Evolutionary conservation across 108 stramenopile species (phyloP).

Genomic region (Mayamaea pseudoterrestris): DNA sequence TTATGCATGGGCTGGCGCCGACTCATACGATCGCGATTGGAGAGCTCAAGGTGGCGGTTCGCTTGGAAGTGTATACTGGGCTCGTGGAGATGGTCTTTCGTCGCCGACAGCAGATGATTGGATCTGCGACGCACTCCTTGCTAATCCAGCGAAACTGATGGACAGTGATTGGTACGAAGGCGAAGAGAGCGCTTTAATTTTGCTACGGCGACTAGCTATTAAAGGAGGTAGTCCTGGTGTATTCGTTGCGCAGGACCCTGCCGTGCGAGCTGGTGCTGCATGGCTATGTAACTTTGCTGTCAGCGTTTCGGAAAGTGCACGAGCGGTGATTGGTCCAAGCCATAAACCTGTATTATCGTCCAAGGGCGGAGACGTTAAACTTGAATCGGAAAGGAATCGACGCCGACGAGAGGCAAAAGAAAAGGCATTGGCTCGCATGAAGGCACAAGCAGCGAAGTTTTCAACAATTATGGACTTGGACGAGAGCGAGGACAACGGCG

Average conservation of each 20-base stretch:
- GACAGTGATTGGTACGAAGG: slow-evolving; percentile 47
- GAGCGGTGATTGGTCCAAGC: slow-evolving; percentile 2
- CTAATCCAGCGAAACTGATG: slow-evolving; percentile 34
- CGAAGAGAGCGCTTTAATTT: slow-evolving; percentile 41
- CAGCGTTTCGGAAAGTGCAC: slow-evolving; percentile 33
- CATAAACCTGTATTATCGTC: background rate
- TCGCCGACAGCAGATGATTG: slow-evolving; percentile 53
- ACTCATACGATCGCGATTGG: slow-evolving; percentile 20
- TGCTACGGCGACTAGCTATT: slow-evolving; percentile 42
- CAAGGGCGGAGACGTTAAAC: slow-evolving; percentile 4
- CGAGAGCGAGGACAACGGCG: slow-evolving; percentile 30
- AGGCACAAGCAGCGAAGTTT: slow-evolving; percentile 66
- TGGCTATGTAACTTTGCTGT: slow-evolving; percentile 64
- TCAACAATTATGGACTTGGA: slow-evolving; percentile 34
- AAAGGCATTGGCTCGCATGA: slow-evolving; percentile 55
- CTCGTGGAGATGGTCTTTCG: slow-evolving; percentile 15
- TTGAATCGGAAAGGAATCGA: slow-evolving; percentile 38
- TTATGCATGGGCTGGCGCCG: slow-evolving; percentile 54
- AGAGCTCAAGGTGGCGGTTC: slow-evolving; percentile 39
- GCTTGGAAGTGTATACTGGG: slow-evolving; percentile 49
- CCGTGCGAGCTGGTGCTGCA: slow-evolving; percentile 57
- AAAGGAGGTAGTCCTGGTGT: slow-evolving; percentile 28
- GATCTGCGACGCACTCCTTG: slow-evolving; percentile 42
- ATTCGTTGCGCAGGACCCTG: slow-evolving; percentile 59
- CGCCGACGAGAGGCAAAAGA: slow-evolving; percentile 52